Conservation (phyloP, 2,329 filamentous ascomycete species). For the Cordyceps farinosa region DNA sequence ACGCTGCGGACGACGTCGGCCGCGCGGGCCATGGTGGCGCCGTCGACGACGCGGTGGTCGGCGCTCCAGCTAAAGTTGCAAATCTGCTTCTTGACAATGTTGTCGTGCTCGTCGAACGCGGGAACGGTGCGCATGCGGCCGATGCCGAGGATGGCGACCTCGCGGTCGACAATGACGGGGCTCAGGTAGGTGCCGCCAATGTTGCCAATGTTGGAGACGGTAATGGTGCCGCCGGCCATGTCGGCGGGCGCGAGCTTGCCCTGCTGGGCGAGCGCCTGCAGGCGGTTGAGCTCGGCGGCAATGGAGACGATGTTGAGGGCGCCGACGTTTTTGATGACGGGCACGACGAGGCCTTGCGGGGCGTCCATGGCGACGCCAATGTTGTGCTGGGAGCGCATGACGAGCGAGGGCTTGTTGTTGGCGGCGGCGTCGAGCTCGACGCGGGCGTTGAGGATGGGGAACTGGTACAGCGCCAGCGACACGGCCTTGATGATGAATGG, state of each 20-base stretch:
- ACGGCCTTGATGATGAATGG: conserved; percentile 96
- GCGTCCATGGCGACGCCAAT: conserved; percentile 97
- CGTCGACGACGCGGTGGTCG: conserved; percentile 91
- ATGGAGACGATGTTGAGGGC: conserved; percentile 73
- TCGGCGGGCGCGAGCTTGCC: conserved; percentile 74
- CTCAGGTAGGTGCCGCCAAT: conserved; percentile 90
- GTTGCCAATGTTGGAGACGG: conserved; percentile 92
- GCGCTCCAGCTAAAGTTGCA: conserved; percentile 96
- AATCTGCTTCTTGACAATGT: conserved; percentile 71
- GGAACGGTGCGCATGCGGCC: conserved; percentile 78
- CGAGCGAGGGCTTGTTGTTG: conserved; percentile 65
- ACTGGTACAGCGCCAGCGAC: conserved; percentile 75
- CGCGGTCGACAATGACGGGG: conserved; percentile 84
- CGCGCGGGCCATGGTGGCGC: conserved; percentile 88
- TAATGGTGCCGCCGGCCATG: conserved; percentile 84
- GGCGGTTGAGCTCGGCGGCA: conserved; percentile 68
- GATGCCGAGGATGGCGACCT: conserved; percentile 88
- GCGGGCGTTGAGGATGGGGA: conserved; percentile 82
- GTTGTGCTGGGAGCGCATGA: conserved; percentile 83
- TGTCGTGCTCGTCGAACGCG: conserved; percentile 62
- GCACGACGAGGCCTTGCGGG: conserved; percentile 80
- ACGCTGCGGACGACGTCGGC: conserved; percentile 74
- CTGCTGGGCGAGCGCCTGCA: conserved; percentile 68
- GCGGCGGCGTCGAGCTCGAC: conserved; percentile 57
- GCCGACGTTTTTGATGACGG: conserved; percentile 83